Evolutionary conservation across 176 grass and related monocot genomes (phyloP), one percentile per base, ranked within the genome.

Genomic region (Bonia amplexicaulis): DNA sequence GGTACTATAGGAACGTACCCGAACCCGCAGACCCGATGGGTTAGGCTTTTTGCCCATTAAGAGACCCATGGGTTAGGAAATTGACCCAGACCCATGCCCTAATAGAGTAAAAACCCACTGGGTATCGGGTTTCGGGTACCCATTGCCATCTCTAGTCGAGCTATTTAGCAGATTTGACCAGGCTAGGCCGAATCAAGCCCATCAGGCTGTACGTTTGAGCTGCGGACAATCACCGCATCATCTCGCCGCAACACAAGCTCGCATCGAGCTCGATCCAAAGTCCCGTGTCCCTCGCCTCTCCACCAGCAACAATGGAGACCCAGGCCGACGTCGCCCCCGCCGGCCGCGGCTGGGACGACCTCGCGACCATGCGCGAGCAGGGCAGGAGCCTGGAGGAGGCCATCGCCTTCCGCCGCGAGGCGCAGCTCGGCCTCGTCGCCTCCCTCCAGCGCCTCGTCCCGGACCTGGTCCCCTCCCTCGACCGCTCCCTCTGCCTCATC

Each of bases 401-500:
- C 62, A 87, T 99, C 57, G 6, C 82, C 6, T 29, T 87, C 58
- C 91, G 96, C 27, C 93, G 93, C 5, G 89, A 94, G 73, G 80
- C 90, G 55, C 96, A 99, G 39, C 82, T 90, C 64, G 88, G 80
- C 4, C 91, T 99, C 89, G 75, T 99, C 79, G 91, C 86, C 86
- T 94, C 96, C 64, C 86, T 99, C 46, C 89, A 92, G 48, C 81
- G 72, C 66, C 80, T 94, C 52, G 80, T 95, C 64, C 96, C 93
- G 1, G 91, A 96, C 84, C 79, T 99, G 7, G 84, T 92, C 58
- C 89, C 91, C 16, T 87, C 88, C 85, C 91, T 99, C 58, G 91
- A 99, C 83, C 39, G 71, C 76, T 96, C 93, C 80, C 90, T 96
- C 65, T 88, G 93, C 81, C 20, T 99, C 55, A 81, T 99, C 81